phyloP scores from a whole-genome alignment of 257 asterid species.

The Petunia secreta region DNA sequence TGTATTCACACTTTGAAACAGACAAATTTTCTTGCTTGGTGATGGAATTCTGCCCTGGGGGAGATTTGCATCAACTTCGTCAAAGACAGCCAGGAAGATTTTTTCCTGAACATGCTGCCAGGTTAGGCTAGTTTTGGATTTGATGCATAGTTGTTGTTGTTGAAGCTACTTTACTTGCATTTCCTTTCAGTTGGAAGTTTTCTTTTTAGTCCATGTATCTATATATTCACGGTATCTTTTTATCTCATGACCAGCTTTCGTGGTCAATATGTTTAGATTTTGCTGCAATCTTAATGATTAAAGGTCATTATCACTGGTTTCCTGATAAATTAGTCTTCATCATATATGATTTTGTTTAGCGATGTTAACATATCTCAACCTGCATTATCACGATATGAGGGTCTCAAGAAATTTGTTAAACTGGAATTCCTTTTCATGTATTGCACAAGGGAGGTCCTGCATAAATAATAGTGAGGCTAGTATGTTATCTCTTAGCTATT shows the following conservation, averaged over 20 bases:
- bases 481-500: not conserved
- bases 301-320: not conserved
- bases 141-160: not conserved
- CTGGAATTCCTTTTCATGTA: not conserved
- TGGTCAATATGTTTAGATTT: not conserved
- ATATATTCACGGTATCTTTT: not conserved
- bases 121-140: constrained; percentile 38
- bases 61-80: constrained; percentile 68
- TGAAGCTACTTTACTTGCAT: not conserved
- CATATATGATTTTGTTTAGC: not conserved
- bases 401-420: constrained; percentile 17
- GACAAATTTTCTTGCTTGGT: constrained; percentile 66
- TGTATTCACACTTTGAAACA: constrained; percentile 64
- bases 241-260: not conserved
- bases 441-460: not conserved
- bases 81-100: constrained; percentile 64
- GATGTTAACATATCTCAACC: not conserved
- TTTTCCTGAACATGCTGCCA: constrained; percentile 68
- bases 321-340: not conserved
- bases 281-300: not conserved
- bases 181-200: constrained; percentile 10
- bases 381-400: not conserved
- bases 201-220: not conserved
- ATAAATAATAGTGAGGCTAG: not conserved
- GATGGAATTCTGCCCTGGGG: constrained; percentile 74